Evolutionary conservation across 2,329 filamentous ascomycete species (phyloP).

Genomic region (Xylaria sp.): DNA sequence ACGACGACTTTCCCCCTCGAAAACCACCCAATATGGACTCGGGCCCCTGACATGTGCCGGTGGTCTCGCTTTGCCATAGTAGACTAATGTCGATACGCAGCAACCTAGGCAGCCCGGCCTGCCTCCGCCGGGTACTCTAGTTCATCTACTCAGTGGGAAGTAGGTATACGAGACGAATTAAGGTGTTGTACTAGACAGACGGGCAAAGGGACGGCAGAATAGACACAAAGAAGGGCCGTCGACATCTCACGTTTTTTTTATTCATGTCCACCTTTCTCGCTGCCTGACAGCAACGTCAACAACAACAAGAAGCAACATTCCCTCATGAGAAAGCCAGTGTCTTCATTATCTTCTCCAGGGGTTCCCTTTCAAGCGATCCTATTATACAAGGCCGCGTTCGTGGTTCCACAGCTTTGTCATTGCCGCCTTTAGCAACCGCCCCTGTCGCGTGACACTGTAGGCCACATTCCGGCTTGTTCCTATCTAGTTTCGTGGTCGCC

Average conservation of each 20-base stretch:
- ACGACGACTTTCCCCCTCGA: constrained; percentile 23
- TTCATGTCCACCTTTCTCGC: constrained; percentile 1
- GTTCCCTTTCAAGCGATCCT: constrained; percentile 6
- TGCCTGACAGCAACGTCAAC: constrained; percentile 1
- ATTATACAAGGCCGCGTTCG: constrained; percentile 21
- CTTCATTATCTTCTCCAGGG: neutral
- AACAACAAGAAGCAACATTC: neutral
- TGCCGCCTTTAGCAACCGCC: constrained; percentile 22
- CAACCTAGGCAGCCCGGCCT: neutral
- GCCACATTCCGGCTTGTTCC: constrained; percentile 1
- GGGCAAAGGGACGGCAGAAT: neutral
- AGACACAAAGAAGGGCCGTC: neutral
- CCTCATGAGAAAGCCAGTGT: neutral
- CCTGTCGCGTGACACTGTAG: constrained; percentile 39
- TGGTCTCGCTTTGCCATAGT: constrained; percentile 9
- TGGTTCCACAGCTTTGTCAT: constrained; percentile 26
- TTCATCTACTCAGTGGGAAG: neutral
- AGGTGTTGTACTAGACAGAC: neutral
- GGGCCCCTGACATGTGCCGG: constrained; percentile 39
- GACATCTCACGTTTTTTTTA: neutral
- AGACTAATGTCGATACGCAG: neutral
- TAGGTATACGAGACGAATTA: neutral
- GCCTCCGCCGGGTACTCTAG: neutral
- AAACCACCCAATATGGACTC: constrained; percentile 40
- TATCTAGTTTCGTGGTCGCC: constrained; percentile 3